phyloP scores from a whole-genome alignment of 768 basidiomycete species.

The Mycena pura region DNA sequence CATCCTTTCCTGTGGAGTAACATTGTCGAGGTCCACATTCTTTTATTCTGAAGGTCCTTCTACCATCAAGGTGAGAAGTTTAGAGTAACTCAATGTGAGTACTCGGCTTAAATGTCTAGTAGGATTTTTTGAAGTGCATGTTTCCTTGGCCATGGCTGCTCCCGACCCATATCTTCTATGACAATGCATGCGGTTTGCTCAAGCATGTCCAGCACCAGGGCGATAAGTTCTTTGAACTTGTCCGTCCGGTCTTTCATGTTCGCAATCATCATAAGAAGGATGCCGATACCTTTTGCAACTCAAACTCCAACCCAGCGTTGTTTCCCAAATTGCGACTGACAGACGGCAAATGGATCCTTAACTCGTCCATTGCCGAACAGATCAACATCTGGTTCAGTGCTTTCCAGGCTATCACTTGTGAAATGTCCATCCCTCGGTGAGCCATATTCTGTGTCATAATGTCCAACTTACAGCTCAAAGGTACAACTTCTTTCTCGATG shows the following conservation, averaged over 20 bases:
- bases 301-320: background rate
- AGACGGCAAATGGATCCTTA: conserved; percentile 5
- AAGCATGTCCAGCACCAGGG: background rate
- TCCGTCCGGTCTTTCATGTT: background rate
- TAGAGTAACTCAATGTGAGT: background rate
- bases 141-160: conserved; percentile 6
- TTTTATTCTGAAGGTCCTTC: conserved; percentile 3
- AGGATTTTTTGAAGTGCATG: conserved; percentile 8
- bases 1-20: conserved; percentile 1
- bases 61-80: background rate
- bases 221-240: background rate
- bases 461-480: too few relatives aligned
- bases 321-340: background rate
- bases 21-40: background rate
- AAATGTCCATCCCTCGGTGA: conserved; percentile 8
- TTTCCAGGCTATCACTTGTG: conserved; percentile 2
- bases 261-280: conserved; percentile 6
- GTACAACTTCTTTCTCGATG: conserved; percentile 13
- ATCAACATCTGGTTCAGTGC: conserved; percentile 1
- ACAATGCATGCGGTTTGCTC: background rate
- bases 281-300: background rate
- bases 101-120: too few relatives aligned
- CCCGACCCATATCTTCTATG: background rate
- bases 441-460: too few relatives aligned
- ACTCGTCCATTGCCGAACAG: conserved; percentile 8